Percentiles rank a stretch among this genome's conserved stretches.
Conservation (phyloP, 2,329 filamentous ascomycete species). For the Aspergillus caelatus region DNA sequence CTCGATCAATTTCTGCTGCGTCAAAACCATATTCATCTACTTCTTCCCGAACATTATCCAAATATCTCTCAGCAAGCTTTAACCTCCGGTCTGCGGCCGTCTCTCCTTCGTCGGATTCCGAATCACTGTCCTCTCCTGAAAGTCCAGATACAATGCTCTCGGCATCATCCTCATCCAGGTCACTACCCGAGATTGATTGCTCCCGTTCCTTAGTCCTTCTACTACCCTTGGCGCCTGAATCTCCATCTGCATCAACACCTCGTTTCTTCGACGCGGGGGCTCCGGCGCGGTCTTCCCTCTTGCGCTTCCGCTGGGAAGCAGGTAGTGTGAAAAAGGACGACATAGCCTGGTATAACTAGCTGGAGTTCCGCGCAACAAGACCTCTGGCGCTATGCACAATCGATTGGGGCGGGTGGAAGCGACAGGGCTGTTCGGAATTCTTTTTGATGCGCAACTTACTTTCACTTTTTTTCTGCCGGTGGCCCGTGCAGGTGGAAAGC, state of each 20-base stretch:
- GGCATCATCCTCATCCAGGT: conserved; percentile 67
- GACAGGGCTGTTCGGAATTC: conserved; percentile 3
- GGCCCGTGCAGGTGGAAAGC: conserved; percentile 30
- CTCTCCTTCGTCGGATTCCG: conserved; percentile 74
- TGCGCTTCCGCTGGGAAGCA: conserved; percentile 86
- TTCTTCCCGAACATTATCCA: conserved; percentile 85
- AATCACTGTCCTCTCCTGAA: conserved; percentile 56
- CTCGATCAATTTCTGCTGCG: conserved; percentile 88
- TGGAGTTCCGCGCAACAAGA: conserved; percentile 1
- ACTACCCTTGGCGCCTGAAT: conserved; percentile 40
- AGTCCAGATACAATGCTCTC: conserved; percentile 51
- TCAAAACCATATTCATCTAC: conserved; percentile 87
- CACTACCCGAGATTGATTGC: conserved; percentile 86
- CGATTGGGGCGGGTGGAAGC: not conserved
- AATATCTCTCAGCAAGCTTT: conserved; percentile 85
- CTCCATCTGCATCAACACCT: conserved; percentile 41
- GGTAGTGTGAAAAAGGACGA: conserved; percentile 95
- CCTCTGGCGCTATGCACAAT: not conserved
- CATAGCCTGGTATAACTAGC: conserved; percentile 55
- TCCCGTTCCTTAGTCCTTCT: conserved; percentile 57
- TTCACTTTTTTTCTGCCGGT: conserved; percentile 41
- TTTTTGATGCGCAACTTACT: conserved; percentile 12
- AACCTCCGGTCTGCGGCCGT: conserved; percentile 87
- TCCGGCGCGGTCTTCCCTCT: conserved; percentile 60
- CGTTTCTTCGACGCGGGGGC: conserved; percentile 50